Conservation (phyloP, 495 filamentous ascomycete genomes). For the Aspergillus biplanus region DNA sequence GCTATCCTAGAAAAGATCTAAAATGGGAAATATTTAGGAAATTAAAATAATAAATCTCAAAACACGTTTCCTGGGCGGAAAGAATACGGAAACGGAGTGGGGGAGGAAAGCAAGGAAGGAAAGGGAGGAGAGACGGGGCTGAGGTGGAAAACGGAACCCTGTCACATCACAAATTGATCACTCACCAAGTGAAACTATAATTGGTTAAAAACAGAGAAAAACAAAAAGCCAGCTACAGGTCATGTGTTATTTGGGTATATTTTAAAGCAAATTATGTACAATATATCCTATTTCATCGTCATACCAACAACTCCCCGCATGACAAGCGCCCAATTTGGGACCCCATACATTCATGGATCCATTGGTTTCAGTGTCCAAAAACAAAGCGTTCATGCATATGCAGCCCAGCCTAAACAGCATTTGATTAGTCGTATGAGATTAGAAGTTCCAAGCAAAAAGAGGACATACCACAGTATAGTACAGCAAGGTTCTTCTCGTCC, state of each 20-base stretch:
- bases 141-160: background rate
- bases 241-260: background rate
- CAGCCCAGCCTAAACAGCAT: slow-evolving; percentile 28
- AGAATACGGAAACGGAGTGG: background rate
- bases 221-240: too few species aligned
- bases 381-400: slow-evolving; percentile 25
- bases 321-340: background rate
- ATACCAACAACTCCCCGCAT: background rate
- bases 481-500: slow-evolving; percentile 89
- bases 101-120: background rate
- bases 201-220: background rate
- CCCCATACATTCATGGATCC: background rate
- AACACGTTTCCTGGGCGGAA: background rate
- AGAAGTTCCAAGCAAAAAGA: background rate
- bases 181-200: background rate
- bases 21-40: too few species aligned
- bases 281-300: background rate
- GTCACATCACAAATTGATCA: slow-evolving; percentile 3
- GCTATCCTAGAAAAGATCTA: too few species aligned
- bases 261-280: background rate
- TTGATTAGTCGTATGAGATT: slow-evolving; percentile 3
- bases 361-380: too few species aligned
- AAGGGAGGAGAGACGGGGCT: background rate
- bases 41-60: too few species aligned
- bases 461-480: slow-evolving; percentile 82